Evolutionary conservation across 2,329 filamentous ascomycete genomes (phyloP).

Genomic region (Cercospora sp.): DNA sequence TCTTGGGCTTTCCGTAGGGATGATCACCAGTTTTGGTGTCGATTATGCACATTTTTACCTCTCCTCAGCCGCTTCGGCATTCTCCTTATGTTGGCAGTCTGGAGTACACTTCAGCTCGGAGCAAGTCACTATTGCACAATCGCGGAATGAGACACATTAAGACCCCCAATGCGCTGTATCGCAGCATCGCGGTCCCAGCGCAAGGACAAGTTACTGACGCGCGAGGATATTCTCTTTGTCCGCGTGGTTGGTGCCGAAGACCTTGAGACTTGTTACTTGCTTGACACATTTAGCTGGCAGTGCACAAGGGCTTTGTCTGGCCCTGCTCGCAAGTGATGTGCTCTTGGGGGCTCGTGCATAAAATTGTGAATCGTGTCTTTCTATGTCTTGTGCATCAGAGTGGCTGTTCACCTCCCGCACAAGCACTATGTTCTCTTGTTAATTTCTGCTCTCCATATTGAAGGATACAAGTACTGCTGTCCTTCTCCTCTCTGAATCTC

Average conservation of each 20-base stretch:
- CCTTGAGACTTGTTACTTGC: neutral
- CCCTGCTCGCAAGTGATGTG: neutral
- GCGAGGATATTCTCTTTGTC: neutral
- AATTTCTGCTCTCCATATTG: neutral
- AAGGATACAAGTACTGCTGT: neutral
- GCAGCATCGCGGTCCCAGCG: neutral
- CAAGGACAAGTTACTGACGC: neutral
- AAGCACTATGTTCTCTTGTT: neutral
- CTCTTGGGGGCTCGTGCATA: neutral
- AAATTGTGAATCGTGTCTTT: neutral
- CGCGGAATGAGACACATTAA: neutral
- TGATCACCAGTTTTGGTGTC: neutral
- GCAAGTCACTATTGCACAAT: neutral
- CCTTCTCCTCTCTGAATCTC: neutral
- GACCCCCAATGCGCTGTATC: neutral
- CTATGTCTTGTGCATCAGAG: neutral
- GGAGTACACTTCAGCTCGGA: neutral
- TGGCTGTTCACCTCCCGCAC: neutral
- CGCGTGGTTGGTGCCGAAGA: neutral
- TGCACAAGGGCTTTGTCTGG: neutral
- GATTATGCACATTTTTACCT: neutral
- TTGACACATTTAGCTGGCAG: neutral
- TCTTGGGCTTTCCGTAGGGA: neutral
- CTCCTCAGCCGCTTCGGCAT: neutral
- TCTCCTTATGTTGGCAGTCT: neutral